A percentile compares a stretch with the other conserved stretches of the same genome.
Conservation (phyloP, 2,329 filamentous ascomycete species). For the Stemphylium vesicarium region DNA sequence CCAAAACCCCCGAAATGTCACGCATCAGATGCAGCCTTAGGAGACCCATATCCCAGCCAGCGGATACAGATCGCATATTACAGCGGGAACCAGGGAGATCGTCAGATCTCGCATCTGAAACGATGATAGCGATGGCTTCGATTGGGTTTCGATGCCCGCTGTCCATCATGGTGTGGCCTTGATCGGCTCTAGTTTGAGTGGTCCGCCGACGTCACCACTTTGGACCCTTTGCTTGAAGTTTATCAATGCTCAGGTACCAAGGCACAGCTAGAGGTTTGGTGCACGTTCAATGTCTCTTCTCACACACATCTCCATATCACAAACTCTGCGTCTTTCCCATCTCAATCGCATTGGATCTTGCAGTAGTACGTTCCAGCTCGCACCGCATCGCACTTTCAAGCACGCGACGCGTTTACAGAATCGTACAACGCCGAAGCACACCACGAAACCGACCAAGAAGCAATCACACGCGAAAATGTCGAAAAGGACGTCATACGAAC, state of each 20-base stretch:
- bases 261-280: background rate
- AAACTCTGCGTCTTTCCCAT: background rate
- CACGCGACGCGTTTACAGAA: constrained; percentile 17
- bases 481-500: constrained; percentile 40
- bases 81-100: constrained; percentile 25
- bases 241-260: constrained; percentile 18
- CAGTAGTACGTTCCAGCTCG: background rate
- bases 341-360: background rate
- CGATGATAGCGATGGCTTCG: constrained; percentile 14
- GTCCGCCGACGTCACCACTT: constrained; percentile 36
- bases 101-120: constrained; percentile 26
- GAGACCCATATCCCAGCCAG: constrained; percentile 5
- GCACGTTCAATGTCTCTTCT: constrained; percentile 17
- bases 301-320: constrained; percentile 5
- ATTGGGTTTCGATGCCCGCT: constrained; percentile 22
- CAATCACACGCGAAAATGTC: constrained; percentile 19
- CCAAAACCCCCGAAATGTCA: background rate
- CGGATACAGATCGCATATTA: constrained; percentile 16
- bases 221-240: constrained; percentile 8
- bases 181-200: constrained; percentile 26
- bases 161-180: constrained; percentile 27
- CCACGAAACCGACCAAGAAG: constrained; percentile 1
- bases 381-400: constrained; percentile 8
- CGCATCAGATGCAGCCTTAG: constrained; percentile 1
- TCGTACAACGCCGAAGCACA: constrained; percentile 10